These are phyloP conservation scores for Beauveria sp. DNA, from an alignment of 2,329 filamentous ascomycete species.

Conservation along the genomic window DNA sequence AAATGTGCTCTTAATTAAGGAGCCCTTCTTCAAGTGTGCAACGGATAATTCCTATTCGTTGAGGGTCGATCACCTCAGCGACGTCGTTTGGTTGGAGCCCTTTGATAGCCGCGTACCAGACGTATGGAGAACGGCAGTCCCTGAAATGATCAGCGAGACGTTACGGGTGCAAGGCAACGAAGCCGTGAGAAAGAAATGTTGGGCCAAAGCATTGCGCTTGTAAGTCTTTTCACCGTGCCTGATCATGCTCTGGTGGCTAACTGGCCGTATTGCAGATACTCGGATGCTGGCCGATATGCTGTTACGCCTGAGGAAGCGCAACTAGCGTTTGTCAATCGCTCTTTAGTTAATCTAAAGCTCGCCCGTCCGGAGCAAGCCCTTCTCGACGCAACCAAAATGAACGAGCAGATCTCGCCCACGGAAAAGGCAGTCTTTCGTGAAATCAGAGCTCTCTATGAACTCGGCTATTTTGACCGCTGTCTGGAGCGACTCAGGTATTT, in stretches of 20 bases:
- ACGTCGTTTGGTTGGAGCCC: conserved; percentile 32
- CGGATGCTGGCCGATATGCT: conserved; percentile 25
- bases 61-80: conserved; percentile 45
- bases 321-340: conserved; percentile 29
- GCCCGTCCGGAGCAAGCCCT: conserved; percentile 23
- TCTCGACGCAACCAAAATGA: conserved; percentile 19
- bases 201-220: conserved; percentile 24
- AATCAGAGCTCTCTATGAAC: conserved; percentile 35
- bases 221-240: conserved; percentile 16
- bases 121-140: conserved; percentile 22
- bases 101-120: conserved; percentile 32
- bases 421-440: conserved; percentile 40
- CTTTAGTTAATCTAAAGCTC: conserved; percentile 25
- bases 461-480: conserved; percentile 30
- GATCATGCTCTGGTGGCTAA: neutral
- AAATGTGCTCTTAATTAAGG: conserved; percentile 39
- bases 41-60: conserved; percentile 33
- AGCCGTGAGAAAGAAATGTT: conserved; percentile 19
- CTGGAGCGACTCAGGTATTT: conserved; percentile 27
- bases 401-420: conserved; percentile 14
- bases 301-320: conserved; percentile 28
- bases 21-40: conserved; percentile 42
- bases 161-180: conserved; percentile 28
- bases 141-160: conserved; percentile 14
- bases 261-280: conserved; percentile 24